phyloP scores from a whole-genome alignment of 2,329 filamentous ascomycete genomes.

The Byssothecium circinans region DNA sequence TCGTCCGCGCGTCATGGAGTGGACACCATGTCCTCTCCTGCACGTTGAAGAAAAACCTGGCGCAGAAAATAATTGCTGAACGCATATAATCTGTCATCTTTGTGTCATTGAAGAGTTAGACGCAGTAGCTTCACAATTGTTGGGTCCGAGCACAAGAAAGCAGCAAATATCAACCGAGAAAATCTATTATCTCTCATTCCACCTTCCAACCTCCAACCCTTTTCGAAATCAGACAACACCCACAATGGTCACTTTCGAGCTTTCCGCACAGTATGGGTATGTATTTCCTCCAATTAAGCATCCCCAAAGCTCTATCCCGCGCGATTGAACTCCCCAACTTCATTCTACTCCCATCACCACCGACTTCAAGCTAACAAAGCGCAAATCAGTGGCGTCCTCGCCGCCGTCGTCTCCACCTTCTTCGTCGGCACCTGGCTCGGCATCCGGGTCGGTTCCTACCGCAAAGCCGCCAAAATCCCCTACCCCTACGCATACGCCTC shows the following conservation, averaged over 20 bases:
- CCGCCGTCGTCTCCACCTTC: conserved; percentile 57
- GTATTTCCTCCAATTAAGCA: conserved; percentile 12
- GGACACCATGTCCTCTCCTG: not conserved
- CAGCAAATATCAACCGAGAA: not conserved
- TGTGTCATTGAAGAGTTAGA: not conserved
- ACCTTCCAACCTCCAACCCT: not conserved
- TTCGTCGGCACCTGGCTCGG: conserved; percentile 58
- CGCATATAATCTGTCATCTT: not conserved
- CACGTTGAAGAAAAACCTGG: not conserved
- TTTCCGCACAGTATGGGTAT: conserved; percentile 37
- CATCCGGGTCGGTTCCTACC: conserved; percentile 47
- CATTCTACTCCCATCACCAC: not conserved
- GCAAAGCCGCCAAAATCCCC: conserved; percentile 56
- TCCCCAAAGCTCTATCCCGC: no score
- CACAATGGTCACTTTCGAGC: conserved; percentile 28
- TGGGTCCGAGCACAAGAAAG: not conserved
- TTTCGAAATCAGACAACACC: not conserved
- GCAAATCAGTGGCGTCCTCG: conserved; percentile 52
- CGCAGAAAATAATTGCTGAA: not conserved
- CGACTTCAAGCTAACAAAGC: conserved; percentile 7
- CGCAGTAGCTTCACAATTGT: not conserved
- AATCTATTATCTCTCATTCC: not conserved
- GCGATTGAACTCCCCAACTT: not conserved
- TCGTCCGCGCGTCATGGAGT: conserved; percentile 18
- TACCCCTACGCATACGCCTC: conserved; percentile 64